Evolutionary conservation across 805 yeast species (phyloP), one percentile per base, ranked within the genome.

Genomic region (Metschnikowia santaceciliae): DNA sequence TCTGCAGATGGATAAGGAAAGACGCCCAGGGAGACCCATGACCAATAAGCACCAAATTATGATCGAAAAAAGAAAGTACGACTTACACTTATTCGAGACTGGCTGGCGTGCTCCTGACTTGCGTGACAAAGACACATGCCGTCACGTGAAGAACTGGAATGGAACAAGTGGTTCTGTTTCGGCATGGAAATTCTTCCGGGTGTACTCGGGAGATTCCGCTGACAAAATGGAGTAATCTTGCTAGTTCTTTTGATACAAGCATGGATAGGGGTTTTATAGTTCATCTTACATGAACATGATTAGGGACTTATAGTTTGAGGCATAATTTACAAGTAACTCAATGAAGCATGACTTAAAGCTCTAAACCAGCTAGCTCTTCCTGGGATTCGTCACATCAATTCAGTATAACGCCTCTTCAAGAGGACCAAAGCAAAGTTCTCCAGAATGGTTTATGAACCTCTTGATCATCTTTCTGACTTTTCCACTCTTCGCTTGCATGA

Each of bases 11-110:
- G 79, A 77, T 54, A 68, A 65, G 4, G 80, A 77, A 49, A 81
- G 96, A 73, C 80, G 96, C 64, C 82, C 90, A n/a, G 95, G 96
- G 15, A 79, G 98, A 70, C 96, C 99, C 8, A 78, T 88, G 15
- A 69, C 87, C 5, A 80, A 79, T 53, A 82, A 82, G 62, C 96
- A 89, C 61, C 83, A 82, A 56, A 61, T 80, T 20, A 66, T 90
- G 51, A 86, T 87, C 58, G 79, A 78, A 56, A 80, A 80, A 61
- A 75, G 75, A 42, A 82, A 84, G 48, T 70, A 76, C 44, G 97
- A 91, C 50, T 47, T 61, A 36, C 78, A 79, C 38, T 81, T 86
- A 50, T 90, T 79, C 60, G 72, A 68, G 19, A 76, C 88, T 0
- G 99, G 99, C 0, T 69, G 76, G 68, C 71, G 75, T 44, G 74